A percentile compares a stretch with the other conserved stretches of the same genome.
These are phyloP conservation scores for Cyclostephanos invisitatus DNA, from an alignment of 108 stramenopile genomes.

Conservation along the genomic window DNA sequence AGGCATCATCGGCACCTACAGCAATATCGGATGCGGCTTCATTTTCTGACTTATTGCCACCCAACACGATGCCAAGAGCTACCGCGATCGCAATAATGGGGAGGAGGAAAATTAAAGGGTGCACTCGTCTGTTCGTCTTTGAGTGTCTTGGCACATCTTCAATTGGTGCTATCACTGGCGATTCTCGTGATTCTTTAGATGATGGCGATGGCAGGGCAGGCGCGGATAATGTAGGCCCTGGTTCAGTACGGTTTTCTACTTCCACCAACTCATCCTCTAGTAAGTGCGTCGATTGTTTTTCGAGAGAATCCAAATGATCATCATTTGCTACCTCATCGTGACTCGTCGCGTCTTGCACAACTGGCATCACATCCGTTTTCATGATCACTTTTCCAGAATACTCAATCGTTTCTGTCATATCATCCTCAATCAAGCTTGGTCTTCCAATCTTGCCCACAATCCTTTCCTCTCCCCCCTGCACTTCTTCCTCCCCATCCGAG, in stretches of 20 bases:
- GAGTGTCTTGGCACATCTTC: neutral
- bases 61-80: constrained; percentile 8
- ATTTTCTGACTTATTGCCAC: constrained; percentile 1
- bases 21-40: neutral
- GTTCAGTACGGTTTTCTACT: too few species aligned
- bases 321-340: neutral
- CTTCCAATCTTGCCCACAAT: constrained; percentile 4
- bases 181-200: neutral
- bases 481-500: neutral
- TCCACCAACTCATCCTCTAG: too few species aligned
- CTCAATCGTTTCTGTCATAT: constrained; percentile 7
- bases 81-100: neutral
- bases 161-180: neutral
- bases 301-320: too few species aligned
- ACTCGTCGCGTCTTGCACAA: neutral
- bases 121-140: constrained; percentile 1
- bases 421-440: neutral
- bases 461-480: neutral
- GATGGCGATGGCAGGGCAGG: neutral
- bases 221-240: neutral
- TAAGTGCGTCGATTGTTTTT: too few species aligned
- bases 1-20: neutral
- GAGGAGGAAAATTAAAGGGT: neutral
- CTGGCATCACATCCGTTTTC: neutral
- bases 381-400: neutral